A percentile compares a stretch with the other conserved stretches of the same genome.
Conservation (phyloP, 148 eudicot genomes). For the Diospyros kaki region DNA sequence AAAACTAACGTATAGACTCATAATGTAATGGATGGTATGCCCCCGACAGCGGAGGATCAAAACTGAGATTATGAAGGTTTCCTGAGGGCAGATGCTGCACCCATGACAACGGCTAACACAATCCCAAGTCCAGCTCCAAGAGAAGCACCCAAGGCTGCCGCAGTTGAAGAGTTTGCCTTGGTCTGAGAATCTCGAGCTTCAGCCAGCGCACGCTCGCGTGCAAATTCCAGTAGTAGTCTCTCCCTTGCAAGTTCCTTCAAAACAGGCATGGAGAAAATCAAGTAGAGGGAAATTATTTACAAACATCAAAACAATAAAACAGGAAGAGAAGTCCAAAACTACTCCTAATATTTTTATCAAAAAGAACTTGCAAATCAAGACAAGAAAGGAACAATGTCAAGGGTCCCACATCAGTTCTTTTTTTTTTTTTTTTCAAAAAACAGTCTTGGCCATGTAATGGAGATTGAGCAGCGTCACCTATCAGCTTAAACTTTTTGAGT, state of each 20-base stretch:
- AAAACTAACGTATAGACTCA: too few species aligned
- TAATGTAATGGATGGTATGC: too few species aligned
- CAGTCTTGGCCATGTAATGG: too few species aligned
- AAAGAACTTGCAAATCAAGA: not conserved
- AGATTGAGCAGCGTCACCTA: too few species aligned
- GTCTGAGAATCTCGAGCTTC: constrained; percentile 46
- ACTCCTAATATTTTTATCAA: not conserved
- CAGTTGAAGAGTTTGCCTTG: constrained; percentile 57
- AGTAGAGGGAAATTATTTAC: not conserved
- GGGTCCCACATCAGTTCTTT: not conserved
- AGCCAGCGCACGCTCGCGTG: constrained; percentile 47
- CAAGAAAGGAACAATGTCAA: not conserved
- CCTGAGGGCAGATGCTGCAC: constrained; percentile 96
- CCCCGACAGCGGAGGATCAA: not conserved
- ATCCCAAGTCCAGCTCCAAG: constrained; percentile 94
- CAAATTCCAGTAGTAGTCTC: constrained; percentile 53
- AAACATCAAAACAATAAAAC: not conserved
- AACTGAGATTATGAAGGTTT: constrained; percentile 59
- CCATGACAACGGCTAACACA: constrained; percentile 90
- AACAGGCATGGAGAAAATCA: not conserved
- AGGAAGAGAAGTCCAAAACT: not conserved
- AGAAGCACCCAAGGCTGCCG: constrained; percentile 91
- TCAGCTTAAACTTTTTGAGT: too few species aligned
- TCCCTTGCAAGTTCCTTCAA: constrained; percentile 72
- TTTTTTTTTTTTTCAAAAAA: too few species aligned